phyloP scores from a whole-genome alignment of 768 basidiomycete species.

The Kwoniella dejecticola region DNA sequence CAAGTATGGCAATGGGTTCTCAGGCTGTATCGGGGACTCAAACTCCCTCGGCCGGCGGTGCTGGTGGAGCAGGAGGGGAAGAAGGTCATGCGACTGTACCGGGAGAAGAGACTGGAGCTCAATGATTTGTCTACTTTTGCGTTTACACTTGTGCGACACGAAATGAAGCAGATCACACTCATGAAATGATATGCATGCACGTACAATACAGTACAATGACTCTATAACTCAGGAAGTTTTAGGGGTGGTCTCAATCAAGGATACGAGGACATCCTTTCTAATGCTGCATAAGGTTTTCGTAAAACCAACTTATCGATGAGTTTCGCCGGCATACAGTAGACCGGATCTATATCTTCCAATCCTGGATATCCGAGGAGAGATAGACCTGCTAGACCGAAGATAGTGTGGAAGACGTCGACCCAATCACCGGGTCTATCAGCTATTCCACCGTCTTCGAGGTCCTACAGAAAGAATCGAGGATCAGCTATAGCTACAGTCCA shows the following conservation, averaged over 20 bases:
- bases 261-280: slow-evolving; percentile 30
- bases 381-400: slow-evolving; percentile 87
- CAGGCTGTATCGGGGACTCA: slow-evolving; percentile 17
- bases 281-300: slow-evolving; percentile 35
- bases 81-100: slow-evolving; percentile 31
- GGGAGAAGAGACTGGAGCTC: slow-evolving; percentile 37
- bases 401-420: slow-evolving; percentile 96
- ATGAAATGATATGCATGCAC: slow-evolving; percentile 18
- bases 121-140: no score
- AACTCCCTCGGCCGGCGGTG: slow-evolving; percentile 15
- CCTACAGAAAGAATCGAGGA: slow-evolving; percentile 59
- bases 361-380: slow-evolving; percentile 85
- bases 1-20: slow-evolving; percentile 46
- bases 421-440: slow-evolving; percentile 91
- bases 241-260: no score
- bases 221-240: no score
- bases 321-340: slow-evolving; percentile 90
- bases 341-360: slow-evolving; percentile 82
- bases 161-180: background rate
- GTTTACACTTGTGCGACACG: background rate
- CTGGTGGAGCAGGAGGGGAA: slow-evolving; percentile 7
- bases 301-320: slow-evolving; percentile 73
- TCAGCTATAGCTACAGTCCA: no score
- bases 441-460: slow-evolving; percentile 86
- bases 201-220: slow-evolving; percentile 11